Base-by-base conservation (phyloP, 768 basidiomycete genomes). In the Exsudoporus frostii region DNA sequence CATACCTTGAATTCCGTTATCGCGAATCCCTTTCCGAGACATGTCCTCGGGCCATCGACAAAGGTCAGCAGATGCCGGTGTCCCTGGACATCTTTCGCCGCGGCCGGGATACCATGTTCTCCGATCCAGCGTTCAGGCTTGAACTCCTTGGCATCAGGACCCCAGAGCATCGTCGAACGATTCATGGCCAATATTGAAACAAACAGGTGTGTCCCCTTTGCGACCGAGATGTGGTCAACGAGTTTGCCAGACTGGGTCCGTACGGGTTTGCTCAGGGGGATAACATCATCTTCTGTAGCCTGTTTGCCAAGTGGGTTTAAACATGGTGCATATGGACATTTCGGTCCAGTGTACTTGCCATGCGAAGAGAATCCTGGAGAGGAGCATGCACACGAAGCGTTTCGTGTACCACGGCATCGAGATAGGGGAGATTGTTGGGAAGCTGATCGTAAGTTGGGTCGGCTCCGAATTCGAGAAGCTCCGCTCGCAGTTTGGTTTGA, bases 111-210 rank as follows among this genome's bases (percentile, higher is more conserved):
- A 1, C 68, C 65, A 14, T 66, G 67, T 5, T 68, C 65, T 5
- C 58, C 58, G 9, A 88, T 68, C 87, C 88, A 89, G 6, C 87
- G 73, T 49, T 83, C 81, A 0, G 86, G 87, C 37, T 77, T 72
- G 65, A 83, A 90, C 43, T 76, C 75, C 22, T 76, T 74, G 4
- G 83, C 77, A 51, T 83, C 78, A 0, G 73, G 60, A 2, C 87
- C 87, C 87, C 88, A 89, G 30, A 85, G 63, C 1, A 65, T 66
- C 48, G 73, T 73, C n/a, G 79, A 77, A 7, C 71, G 64, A 63
- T 87, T 85, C 45, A 82, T 71, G 19, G 69, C 67, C 7, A 63
- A 48, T 27, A 84, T 73, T 2, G 79, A 76, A 3, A 77, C 63
- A 11, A 70, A 53, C 27, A 88, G 52, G 1, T 60, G 51, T 1